Evolutionary conservation across 305 asterid genomes (phyloP).

Genomic region (Rubia tinctorum): DNA sequence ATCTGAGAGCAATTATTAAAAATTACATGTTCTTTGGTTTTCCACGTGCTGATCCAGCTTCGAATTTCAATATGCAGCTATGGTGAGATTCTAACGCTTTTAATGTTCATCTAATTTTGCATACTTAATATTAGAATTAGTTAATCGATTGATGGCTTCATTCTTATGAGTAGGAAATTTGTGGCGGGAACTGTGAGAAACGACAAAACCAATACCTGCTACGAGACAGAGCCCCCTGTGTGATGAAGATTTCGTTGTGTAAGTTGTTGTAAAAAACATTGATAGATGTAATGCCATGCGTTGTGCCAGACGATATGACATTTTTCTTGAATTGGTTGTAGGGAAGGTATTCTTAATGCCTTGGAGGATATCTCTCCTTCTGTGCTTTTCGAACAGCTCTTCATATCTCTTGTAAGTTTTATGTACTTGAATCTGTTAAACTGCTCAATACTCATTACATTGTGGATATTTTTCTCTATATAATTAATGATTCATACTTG

Average conservation of each 20-base stretch:
- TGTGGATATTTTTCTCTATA: not conserved
- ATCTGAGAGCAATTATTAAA: too few species aligned
- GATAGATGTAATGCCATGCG: not conserved
- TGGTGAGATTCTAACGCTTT: not conserved
- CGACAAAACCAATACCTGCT: constrained; percentile 93
- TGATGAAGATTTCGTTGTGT: constrained; percentile 98
- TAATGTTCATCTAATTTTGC: not conserved
- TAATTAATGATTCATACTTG: constrained; percentile 7
- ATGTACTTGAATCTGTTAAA: not conserved
- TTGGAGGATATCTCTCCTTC: constrained; percentile 69
- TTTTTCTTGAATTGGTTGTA: constrained; percentile 30
- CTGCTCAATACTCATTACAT: not conserved
- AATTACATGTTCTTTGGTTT: too few species aligned
- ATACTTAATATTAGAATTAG: not conserved
- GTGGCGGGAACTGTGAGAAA: constrained; percentile 99
- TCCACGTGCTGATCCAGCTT: too few species aligned
- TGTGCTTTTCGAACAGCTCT: constrained; percentile 88
- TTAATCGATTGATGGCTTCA: constrained; percentile 21
- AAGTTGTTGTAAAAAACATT: constrained; percentile 34
- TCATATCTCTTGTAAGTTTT: constrained; percentile 68
- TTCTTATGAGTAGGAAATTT: constrained; percentile 64
- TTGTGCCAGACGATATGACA: constrained; percentile 3
- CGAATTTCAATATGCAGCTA: too few species aligned
- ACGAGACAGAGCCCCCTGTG: constrained; percentile 87
- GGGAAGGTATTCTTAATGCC: constrained; percentile 81